Evolutionary conservation across 1,284 basidiomycete species (phyloP).

Genomic region (Cerioporus squamosus): DNA sequence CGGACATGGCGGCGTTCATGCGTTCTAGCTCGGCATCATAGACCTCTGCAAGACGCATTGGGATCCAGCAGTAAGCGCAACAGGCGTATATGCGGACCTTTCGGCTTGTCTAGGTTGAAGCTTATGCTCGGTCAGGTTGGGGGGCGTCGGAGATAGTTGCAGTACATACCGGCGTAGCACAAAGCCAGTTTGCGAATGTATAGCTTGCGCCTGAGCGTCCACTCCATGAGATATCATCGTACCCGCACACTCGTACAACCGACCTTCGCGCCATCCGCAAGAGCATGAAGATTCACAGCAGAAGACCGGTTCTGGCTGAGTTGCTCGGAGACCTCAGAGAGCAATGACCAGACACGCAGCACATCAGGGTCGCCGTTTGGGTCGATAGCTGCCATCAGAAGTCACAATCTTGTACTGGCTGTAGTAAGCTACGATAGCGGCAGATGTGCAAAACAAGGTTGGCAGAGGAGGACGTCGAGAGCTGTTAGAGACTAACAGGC

Average conservation of each 20-base stretch:
- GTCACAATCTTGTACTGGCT: background rate
- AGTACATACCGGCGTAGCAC: slow-evolving; percentile 77
- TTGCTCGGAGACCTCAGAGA: slow-evolving; percentile 84
- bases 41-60: slow-evolving; percentile 59
- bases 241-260: slow-evolving; percentile 20
- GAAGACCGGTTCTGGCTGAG: slow-evolving; percentile 77
- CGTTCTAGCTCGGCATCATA: slow-evolving; percentile 94
- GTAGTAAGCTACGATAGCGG: background rate
- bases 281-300: slow-evolving; percentile 59
- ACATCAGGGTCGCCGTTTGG: slow-evolving; percentile 56
- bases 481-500: no score
- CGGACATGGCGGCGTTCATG: slow-evolving; percentile 82
- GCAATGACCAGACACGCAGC: slow-evolving; percentile 71
- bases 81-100: slow-evolving; percentile 56
- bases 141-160: background rate
- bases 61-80: background rate
- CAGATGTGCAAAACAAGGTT: background rate
- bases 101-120: slow-evolving; percentile 90
- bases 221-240: background rate
- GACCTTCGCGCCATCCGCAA: slow-evolving; percentile 84
- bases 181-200: slow-evolving; percentile 86
- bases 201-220: slow-evolving; percentile 55
- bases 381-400: slow-evolving; percentile 45
- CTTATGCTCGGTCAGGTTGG: slow-evolving; percentile 36
- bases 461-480: no score